phyloP scores from a whole-genome alignment of 2,329 filamentous ascomycete species.

The Phaeosphaeriaceae sp. region DNA sequence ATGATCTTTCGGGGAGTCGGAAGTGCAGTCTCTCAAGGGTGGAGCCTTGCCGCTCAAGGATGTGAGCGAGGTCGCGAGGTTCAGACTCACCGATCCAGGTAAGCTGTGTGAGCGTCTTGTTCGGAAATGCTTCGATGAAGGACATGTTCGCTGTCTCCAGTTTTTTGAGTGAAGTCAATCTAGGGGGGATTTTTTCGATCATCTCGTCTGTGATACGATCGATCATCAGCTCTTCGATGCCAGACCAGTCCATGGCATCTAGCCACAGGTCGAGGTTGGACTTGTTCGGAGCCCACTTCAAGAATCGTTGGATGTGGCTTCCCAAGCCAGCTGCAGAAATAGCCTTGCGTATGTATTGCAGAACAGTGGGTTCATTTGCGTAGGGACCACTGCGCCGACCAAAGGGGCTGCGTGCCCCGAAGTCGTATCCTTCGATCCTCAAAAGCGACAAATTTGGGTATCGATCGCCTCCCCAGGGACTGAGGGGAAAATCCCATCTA shows the following conservation, averaged over 20 bases:
- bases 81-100: conserved; percentile 3
- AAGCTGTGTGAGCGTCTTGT: conserved; percentile 15
- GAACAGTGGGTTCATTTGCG: background rate
- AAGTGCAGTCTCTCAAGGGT: conserved; percentile 14
- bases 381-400: background rate
- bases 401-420: background rate
- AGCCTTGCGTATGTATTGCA: background rate
- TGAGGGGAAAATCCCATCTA: conserved; percentile 18
- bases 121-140: conserved; percentile 9
- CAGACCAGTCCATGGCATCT: conserved; percentile 21
- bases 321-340: background rate
- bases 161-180: conserved; percentile 4
- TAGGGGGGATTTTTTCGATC: background rate
- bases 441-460: conserved; percentile 18
- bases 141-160: conserved; percentile 10
- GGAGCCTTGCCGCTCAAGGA: conserved; percentile 15
- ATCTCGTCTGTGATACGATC: conserved; percentile 1
- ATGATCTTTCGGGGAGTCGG: conserved; percentile 3
- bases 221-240: conserved; percentile 12
- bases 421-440: conserved; percentile 16
- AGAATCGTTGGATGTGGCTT: background rate
- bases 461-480: conserved; percentile 9
- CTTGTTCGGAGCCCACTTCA: conserved; percentile 2
- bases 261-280: conserved; percentile 18
- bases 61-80: background rate